phyloP scores from a whole-genome alignment of 2,329 filamentous ascomycete species.

The Ceratocystis harringtonii region DNA sequence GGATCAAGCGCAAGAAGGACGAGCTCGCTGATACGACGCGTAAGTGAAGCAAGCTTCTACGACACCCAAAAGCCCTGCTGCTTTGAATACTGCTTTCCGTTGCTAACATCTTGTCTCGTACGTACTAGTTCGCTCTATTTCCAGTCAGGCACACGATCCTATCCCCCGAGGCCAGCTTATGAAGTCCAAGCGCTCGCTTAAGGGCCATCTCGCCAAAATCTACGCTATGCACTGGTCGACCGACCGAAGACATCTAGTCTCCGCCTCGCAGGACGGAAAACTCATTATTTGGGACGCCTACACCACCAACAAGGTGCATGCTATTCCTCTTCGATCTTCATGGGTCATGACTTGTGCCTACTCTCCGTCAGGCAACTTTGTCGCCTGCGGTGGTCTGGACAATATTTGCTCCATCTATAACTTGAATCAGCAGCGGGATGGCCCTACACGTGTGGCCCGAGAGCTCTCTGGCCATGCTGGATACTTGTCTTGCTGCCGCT shows the following conservation, averaged over 20 bases:
- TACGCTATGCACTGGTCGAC: constrained; percentile 99
- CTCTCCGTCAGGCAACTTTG: constrained; percentile 93
- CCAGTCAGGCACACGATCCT: constrained; percentile 79
- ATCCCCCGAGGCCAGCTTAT: constrained; percentile 84
- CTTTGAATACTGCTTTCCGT: background rate
- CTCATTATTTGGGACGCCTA: constrained; percentile 99
- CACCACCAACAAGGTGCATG: constrained; percentile 98
- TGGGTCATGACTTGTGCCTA: constrained; percentile 99
- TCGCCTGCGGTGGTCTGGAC: constrained; percentile 94
- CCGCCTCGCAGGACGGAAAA: constrained; percentile 96
- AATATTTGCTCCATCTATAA: constrained; percentile 99
- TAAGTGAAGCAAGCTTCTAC: constrained; percentile 39
- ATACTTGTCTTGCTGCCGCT: constrained; percentile 94
- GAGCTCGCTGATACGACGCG: constrained; percentile 94
- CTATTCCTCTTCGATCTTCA: constrained; percentile 89
- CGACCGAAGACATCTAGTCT: constrained; percentile 90
- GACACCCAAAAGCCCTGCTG: background rate
- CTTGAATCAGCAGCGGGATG: constrained; percentile 81
- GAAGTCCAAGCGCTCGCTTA: constrained; percentile 93
- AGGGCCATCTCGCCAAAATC: constrained; percentile 97
- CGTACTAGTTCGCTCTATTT: constrained; percentile 79
- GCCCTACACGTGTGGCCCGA: constrained; percentile 88
- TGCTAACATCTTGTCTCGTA: background rate
- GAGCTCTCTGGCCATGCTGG: constrained; percentile 95
- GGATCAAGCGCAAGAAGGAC: constrained; percentile 99